phyloP scores from a whole-genome alignment of 306 rosid species.

The Casuarina equisetifolia region DNA sequence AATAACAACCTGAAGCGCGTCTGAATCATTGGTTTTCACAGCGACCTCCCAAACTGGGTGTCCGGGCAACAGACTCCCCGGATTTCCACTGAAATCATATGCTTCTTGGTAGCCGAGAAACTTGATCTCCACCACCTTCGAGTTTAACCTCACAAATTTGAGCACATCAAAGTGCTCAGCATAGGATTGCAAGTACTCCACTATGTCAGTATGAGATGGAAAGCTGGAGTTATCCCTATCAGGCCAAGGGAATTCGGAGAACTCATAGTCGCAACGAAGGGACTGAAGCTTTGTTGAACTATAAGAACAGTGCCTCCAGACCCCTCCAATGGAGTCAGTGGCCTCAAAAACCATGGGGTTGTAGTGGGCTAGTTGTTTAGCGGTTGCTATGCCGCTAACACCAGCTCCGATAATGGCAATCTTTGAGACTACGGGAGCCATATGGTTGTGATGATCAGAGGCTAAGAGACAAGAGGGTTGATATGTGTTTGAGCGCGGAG shows the following conservation, averaged over 20 bases:
- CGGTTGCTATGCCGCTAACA: conserved; percentile 68
- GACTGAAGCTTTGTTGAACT: conserved; percentile 59
- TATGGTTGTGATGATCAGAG: neutral
- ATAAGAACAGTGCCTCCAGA: conserved; percentile 68
- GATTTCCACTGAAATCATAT: conserved; percentile 1
- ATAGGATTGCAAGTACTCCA: conserved; percentile 53
- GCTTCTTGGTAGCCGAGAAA: conserved; percentile 28
- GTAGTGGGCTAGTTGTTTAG: conserved; percentile 51
- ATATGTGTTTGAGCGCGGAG: neutral
- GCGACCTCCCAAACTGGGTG: conserved; percentile 49
- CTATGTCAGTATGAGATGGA: conserved; percentile 50
- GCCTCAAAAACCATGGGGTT: conserved; percentile 60
- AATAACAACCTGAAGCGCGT: conserved; percentile 37
- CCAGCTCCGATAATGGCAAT: conserved; percentile 67
- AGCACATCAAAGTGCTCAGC: conserved; percentile 54
- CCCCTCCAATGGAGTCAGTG: conserved; percentile 57
- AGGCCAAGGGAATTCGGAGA: conserved; percentile 67
- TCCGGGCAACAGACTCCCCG: conserved; percentile 35
- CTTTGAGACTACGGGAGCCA: conserved; percentile 43
- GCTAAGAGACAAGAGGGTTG: conserved; percentile 4
- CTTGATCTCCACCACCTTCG: conserved; percentile 48
- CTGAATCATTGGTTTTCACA: conserved; percentile 22
- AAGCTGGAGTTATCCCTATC: conserved; percentile 37
- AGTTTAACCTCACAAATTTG: conserved; percentile 42
- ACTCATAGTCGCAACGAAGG: conserved; percentile 56